These are phyloP conservation scores for Botryobasidium botryosum DNA, from an alignment of 768 basidiomycete genomes.

Conservation along the genomic window DNA sequence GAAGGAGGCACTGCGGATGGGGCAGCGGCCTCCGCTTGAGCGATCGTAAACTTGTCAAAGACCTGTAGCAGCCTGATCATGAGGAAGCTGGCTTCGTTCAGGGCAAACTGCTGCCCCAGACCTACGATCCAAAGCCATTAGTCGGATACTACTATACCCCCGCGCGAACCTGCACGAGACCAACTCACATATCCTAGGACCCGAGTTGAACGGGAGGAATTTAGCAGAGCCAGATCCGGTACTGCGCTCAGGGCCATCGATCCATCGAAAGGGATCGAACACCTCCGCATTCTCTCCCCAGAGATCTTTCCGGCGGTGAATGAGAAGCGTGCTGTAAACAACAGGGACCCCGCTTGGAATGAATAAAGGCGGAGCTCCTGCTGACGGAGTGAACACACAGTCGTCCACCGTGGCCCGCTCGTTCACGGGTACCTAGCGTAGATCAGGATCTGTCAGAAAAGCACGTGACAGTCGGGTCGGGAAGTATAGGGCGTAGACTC, in stretches of 20 bases:
- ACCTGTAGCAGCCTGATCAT: slow-evolving; percentile 7
- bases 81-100: slow-evolving; percentile 12
- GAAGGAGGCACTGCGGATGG: slow-evolving; percentile 2
- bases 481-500: no score
- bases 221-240: slow-evolving; percentile 3
- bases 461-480: no score
- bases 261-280: slow-evolving; percentile 20
- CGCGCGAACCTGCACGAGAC: no score
- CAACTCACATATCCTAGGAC: no score
- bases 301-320: slow-evolving; percentile 16
- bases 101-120: slow-evolving; percentile 10
- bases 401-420: slow-evolving; percentile 14
- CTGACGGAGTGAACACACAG: slow-evolving; percentile 1
- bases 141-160: no score
- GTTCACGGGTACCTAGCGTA: slow-evolving; percentile 3
- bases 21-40: slow-evolving; percentile 8
- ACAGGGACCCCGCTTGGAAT: slow-evolving; percentile 1
- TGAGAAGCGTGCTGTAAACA: slow-evolving; percentile 5
- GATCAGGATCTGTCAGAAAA: no score
- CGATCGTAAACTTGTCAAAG: slow-evolving; percentile 6
- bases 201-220: no score
- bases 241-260: slow-evolving; percentile 25
- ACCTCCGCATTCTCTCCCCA: slow-evolving; percentile 21
- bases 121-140: no score
- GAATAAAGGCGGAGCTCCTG: slow-evolving; percentile 5